These are phyloP conservation scores for Andalucia godoyi DNA, from an alignment of 78 protist species.

Conservation along the genomic window DNA sequence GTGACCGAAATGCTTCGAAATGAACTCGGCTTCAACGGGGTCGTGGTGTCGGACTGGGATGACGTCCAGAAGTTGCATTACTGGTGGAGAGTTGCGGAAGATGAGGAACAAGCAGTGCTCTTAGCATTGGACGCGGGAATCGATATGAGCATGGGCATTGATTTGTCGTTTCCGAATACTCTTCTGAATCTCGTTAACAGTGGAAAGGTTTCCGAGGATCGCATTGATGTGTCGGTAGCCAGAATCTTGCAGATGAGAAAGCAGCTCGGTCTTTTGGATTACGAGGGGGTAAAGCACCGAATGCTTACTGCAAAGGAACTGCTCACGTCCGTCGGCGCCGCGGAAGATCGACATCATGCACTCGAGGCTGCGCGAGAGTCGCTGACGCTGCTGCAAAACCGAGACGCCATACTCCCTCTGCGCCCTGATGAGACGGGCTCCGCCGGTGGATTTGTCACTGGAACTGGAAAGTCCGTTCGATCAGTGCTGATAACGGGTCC, in stretches of 20 bases:
- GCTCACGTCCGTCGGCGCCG: neutral
- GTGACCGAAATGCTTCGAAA: neutral
- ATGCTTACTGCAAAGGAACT: neutral
- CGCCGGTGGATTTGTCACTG: no score
- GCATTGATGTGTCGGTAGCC: neutral
- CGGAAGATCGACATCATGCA: neutral
- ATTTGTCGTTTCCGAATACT: neutral
- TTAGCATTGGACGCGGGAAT: neutral
- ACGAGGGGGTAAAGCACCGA: neutral
- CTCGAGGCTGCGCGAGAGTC: neutral
- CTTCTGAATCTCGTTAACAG: neutral
- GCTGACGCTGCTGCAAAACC: neutral
- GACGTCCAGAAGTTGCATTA: neutral
- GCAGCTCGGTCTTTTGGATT: neutral
- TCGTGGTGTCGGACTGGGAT: neutral
- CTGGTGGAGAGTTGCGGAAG: neutral
- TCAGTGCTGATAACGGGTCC: neutral
- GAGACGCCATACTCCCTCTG: neutral
- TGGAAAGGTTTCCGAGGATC: neutral
- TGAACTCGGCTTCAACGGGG: neutral
- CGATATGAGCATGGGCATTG: slow-evolving; percentile 2
- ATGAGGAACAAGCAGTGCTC: neutral
- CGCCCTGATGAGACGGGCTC: neutral
- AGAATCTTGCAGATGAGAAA: neutral
- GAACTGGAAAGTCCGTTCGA: no score